Evolutionary conservation across 2,329 filamentous ascomycete genomes (phyloP), one percentile per base, ranked within the genome.

Genomic region (Sordariomycetes sp.): DNA sequence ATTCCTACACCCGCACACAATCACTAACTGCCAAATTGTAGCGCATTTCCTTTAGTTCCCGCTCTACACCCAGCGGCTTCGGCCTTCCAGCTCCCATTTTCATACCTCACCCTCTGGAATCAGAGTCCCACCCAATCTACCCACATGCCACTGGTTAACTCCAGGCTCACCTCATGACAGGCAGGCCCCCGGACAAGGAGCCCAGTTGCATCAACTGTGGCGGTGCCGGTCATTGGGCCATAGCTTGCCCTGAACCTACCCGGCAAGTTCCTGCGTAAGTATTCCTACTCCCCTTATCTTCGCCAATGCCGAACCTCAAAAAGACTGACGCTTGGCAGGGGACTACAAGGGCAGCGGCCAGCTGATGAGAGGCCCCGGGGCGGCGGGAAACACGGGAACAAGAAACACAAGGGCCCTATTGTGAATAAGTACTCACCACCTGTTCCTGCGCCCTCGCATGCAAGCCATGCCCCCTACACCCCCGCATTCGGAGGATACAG

Each of bases 161-260:
- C 20, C 22, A 11, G 20, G 22, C 2, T 3, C n/a, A 50, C 46
- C 11, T 20, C n/a, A 54, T 58, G 51, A 53, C 56, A 12, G 43
- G 16, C 43, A 22, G 34, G 46, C 43, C 11, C 43, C 46, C 25
- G 14, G 58, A 43, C 28, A 54, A 72, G 53, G 70, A 73, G 59
- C 64, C 71, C 55, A 67, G 73, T 61, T 83, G 80, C 66, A 81
- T 80, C 66, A 82, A 81, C 64, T 83, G 80, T 63, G 78, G 78
- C 57, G 66, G 68, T 54, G 67, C 69, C 34, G 76, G 76, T 3
- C 80, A 83, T 64, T 81, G 78, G 71, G 70, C 77, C 14, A 69
- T 80, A 57, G 77, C 77, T 55, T 83, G 79, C 64, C 79, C 78
- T 8, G 75, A 80, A 60, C 73, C 76, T 24, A 77, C 75, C 25